Base-by-base conservation (phyloP, 2,329 filamentous ascomycete genomes). In the Curvularia lunata region DNA sequence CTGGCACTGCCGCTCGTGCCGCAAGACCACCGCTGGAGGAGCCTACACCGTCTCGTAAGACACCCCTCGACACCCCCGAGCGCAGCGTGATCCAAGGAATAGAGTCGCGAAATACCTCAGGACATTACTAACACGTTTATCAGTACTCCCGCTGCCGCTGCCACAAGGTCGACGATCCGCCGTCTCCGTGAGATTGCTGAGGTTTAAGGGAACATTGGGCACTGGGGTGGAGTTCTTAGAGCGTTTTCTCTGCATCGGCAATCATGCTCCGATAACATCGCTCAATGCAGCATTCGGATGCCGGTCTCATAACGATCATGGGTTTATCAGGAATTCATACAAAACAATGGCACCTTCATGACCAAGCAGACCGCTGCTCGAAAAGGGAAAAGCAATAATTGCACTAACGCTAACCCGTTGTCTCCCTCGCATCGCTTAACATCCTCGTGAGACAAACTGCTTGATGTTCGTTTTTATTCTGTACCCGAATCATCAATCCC, bases 101-200 rank as follows among this genome's bases (percentile, higher is more conserved):
- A n/a, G 23, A 57, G 19, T 16, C 34, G 46, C 50, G n/a, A 25
- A 28, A 19, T 41, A 21, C 32, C 53, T 37, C n/a, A 23, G 50
- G 60, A 49, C 16, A 55, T 32, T 51, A 55, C 73, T 77, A 69
- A 77, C 66, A 38, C 6, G 34, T 18, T n/a, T 45, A 52, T 73
- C 74, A 96, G 92, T 71, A 97, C 93, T 75, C 91, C 93, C 69
- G 93, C 93, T 76, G 93, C 93, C 70, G 92, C 92, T 76, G 92
- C 93, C 76, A 96, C 93, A 83, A 88, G 93, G 83, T 97, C 93
- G 75, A 97, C 93, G 76, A 92, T 97, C 83, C 91, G 93, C 85
- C 90, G 93, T 88, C 87, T 97, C 85, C 90, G 93, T 81, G 93
- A 97, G 85, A 96, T 97, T 84, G 91, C 91, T 79, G 93, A 97